Percentiles rank a stretch among this genome's conserved stretches.
These are phyloP conservation scores for Nakazawaea wickerhamii DNA, from an alignment of 805 yeast genomes.

Conservation along the genomic window DNA sequence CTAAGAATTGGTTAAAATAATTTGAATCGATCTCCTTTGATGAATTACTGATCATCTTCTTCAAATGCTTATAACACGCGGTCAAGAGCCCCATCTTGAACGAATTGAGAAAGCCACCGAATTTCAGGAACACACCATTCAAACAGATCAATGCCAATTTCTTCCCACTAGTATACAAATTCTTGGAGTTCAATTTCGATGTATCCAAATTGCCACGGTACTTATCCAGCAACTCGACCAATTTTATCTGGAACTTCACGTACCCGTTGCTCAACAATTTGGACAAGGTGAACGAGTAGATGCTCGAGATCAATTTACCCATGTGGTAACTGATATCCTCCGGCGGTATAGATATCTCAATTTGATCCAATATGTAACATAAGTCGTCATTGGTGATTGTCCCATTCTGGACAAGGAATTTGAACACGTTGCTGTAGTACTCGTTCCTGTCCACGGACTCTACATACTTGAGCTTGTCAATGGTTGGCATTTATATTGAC, in stretches of 20 bases:
- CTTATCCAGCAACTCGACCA: conserved; percentile 22
- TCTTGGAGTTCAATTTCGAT: conserved; percentile 14
- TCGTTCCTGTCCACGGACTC: conserved; percentile 1
- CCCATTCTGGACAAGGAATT: neutral
- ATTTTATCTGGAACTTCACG: conserved; percentile 25
- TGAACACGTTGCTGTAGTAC: neutral
- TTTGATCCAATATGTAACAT: conserved; percentile 17
- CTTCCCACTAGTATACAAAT: conserved; percentile 27
- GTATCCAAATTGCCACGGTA: conserved; percentile 5
- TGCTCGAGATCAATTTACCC: conserved; percentile 21
- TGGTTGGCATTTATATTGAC: neutral
- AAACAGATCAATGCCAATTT: conserved; percentile 21
- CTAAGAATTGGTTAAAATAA: conserved; percentile 26
- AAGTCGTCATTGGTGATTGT: conserved; percentile 1
- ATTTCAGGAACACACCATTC: conserved; percentile 24
- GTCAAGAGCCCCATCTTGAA: conserved; percentile 23
- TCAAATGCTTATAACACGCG: conserved; percentile 25
- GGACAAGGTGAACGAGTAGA: conserved; percentile 19
- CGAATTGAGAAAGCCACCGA: conserved; percentile 30
- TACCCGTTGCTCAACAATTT: conserved; percentile 25
- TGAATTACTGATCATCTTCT: conserved; percentile 28
- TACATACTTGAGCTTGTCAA: neutral
- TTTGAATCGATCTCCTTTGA: conserved; percentile 25
- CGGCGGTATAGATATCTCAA: conserved; percentile 15
- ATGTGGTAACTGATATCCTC: conserved; percentile 22